Evolutionary conservation across 139 green algal species (phyloP).

Genomic region (Marvania coccoides): DNA sequence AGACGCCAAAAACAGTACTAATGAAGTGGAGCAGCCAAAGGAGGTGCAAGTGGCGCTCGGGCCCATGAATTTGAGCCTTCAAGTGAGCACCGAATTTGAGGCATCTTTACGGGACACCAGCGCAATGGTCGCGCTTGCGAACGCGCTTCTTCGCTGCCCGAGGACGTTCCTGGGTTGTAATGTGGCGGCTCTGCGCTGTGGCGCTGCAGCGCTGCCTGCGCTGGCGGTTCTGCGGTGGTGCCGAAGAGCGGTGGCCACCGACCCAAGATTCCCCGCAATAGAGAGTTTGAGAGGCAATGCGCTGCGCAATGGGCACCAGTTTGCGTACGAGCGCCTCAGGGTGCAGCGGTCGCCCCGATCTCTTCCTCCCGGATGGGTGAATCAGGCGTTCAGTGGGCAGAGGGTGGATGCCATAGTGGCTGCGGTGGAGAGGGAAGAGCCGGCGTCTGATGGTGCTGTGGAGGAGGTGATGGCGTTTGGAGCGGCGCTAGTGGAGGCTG

Average conservation of each 20-base stretch:
- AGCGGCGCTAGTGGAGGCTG: no score
- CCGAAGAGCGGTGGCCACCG: slow-evolving; percentile 23
- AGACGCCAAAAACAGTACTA: no score
- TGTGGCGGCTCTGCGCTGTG: slow-evolving; percentile 30
- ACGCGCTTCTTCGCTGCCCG: background rate
- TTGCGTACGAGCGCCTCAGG: slow-evolving; percentile 7
- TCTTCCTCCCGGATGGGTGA: background rate
- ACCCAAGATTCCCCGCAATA: slow-evolving; percentile 9
- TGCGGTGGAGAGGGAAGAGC: no score
- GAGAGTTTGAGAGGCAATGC: slow-evolving; percentile 16
- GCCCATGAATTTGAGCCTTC: background rate
- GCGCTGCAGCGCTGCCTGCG: slow-evolving; percentile 8
- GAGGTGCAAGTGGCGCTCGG: background rate
- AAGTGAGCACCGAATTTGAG: background rate
- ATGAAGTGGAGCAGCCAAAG: no score
- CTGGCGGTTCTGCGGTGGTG: slow-evolving; percentile 21
- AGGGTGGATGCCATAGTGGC: no score
- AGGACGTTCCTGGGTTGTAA: background rate
- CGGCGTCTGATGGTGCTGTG: no score
- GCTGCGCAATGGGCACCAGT: slow-evolving; percentile 9
- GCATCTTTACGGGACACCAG: background rate
- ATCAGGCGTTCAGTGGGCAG: no score
- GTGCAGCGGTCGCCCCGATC: background rate
- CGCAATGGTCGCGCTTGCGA: background rate
- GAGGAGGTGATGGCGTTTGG: no score